Percentiles rank a stretch among this genome's conserved stretches.
Evolutionary conservation across 2,329 filamentous ascomycete species (phyloP).

Genomic region (Xylariaceae sp.): DNA sequence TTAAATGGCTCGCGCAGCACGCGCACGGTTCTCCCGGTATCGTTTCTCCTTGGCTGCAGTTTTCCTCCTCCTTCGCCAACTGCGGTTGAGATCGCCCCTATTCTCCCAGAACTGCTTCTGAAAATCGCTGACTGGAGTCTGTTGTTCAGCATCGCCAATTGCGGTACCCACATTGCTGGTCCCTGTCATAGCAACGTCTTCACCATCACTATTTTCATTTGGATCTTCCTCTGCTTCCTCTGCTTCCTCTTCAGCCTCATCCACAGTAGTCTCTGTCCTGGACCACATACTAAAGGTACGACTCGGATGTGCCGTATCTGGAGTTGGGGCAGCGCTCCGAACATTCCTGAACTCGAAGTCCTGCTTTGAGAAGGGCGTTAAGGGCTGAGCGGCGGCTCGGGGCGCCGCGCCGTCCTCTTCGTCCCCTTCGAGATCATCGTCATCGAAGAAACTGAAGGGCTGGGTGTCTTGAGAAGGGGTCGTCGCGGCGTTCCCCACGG

Average conservation of each 20-base stretch:
- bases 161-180: constrained; percentile 2
- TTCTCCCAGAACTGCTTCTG: constrained; percentile 72
- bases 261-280: constrained; percentile 22
- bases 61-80: constrained; percentile 68
- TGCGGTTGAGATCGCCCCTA: constrained; percentile 64
- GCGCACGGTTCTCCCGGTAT: constrained; percentile 65
- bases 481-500: constrained; percentile 48
- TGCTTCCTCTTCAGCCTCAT: constrained; percentile 45
- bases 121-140: constrained; percentile 51
- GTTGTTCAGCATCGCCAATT: not conserved
- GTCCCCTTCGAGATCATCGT: constrained; percentile 48
- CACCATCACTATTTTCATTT: constrained; percentile 30
- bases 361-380: constrained; percentile 80
- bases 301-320: constrained; percentile 82
- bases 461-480: constrained; percentile 51
- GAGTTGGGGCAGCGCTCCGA: constrained; percentile 91
- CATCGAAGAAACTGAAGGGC: constrained; percentile 78
- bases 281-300: constrained; percentile 64
- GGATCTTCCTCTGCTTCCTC: constrained; percentile 50
- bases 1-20: constrained; percentile 48
- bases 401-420: constrained; percentile 34
- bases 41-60: constrained; percentile 66
- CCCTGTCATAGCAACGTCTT: constrained; percentile 24
- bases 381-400: constrained; percentile 53
- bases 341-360: constrained; percentile 75